These are phyloP conservation scores for Hypoxylon sp. DNA, from an alignment of 2,329 filamentous ascomycete species.

Conservation along the genomic window DNA sequence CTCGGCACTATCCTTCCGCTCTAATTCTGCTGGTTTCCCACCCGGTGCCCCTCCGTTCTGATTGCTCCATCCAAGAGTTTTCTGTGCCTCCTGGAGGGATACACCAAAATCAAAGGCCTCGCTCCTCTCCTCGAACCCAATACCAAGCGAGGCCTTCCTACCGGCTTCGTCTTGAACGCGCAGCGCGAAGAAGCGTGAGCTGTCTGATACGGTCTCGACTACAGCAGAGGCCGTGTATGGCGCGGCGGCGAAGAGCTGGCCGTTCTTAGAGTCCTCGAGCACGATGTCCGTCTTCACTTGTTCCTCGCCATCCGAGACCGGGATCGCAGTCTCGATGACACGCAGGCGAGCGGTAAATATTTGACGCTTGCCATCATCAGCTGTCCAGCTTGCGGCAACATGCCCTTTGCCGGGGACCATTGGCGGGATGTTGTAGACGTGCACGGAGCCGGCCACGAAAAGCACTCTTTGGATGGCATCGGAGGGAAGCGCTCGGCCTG, in stretches of 20 bases:
- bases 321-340: constrained; percentile 76
- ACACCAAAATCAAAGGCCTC: constrained; percentile 89
- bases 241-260: constrained; percentile 82
- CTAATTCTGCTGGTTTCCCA: constrained; percentile 48
- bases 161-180: constrained; percentile 79
- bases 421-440: constrained; percentile 89
- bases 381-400: constrained; percentile 79
- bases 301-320: constrained; percentile 56
- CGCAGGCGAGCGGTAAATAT: constrained; percentile 89
- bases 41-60: constrained; percentile 50
- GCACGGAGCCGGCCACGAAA: constrained; percentile 76
- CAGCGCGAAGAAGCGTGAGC: constrained; percentile 84
- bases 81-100: constrained; percentile 78
- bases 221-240: constrained; percentile 73
- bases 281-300: constrained; percentile 77
- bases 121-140: constrained; percentile 86
- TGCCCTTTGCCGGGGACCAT: constrained; percentile 81
- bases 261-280: constrained; percentile 77
- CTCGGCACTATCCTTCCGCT: constrained; percentile 56
- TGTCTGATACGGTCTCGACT: constrained; percentile 82
- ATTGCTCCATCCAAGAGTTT: constrained; percentile 69
- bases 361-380: constrained; percentile 70
- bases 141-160: constrained; percentile 79
- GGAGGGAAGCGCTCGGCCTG: constrained; percentile 70
- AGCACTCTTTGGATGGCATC: constrained; percentile 87